Evolutionary conservation across 345 rosid species (phyloP).

Genomic region (Camelina laxa): DNA sequence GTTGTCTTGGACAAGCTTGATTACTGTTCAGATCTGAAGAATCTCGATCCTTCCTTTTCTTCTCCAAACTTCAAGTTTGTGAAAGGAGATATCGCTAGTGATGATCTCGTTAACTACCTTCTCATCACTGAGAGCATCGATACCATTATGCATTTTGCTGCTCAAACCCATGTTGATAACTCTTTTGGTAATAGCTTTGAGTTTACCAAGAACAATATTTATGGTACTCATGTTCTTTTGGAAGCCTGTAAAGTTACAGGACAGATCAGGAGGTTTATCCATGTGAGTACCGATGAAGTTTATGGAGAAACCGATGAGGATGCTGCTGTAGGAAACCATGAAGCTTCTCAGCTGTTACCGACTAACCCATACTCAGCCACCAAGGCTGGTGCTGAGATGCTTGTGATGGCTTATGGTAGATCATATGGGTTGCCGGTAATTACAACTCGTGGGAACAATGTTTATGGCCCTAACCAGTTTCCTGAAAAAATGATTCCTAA

Average conservation of each 20-base stretch:
- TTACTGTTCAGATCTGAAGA: constrained; percentile 65
- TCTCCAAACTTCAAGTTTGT: constrained; percentile 64
- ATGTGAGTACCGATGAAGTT: constrained; percentile 74
- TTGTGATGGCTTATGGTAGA: constrained; percentile 70
- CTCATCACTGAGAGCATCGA: constrained; percentile 60
- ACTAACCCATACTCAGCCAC: constrained; percentile 75
- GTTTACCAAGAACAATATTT: constrained; percentile 66
- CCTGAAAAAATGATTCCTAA: constrained; percentile 74
- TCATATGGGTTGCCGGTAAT: constrained; percentile 65
- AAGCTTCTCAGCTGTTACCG: constrained; percentile 70
- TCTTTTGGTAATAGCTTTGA: constrained; percentile 72
- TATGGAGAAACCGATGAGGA: constrained; percentile 72
- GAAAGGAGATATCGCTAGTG: constrained; percentile 62
- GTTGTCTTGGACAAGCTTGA: constrained; percentile 71
- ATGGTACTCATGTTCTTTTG: constrained; percentile 70
- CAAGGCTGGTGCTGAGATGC: constrained; percentile 74
- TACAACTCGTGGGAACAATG: constrained; percentile 69
- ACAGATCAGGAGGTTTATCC: constrained; percentile 64
- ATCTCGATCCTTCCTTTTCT: constrained; percentile 50
- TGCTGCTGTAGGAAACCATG: constrained; percentile 61
- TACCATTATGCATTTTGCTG: constrained; percentile 71
- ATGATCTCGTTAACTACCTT: constrained; percentile 64
- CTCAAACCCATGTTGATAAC: constrained; percentile 73
- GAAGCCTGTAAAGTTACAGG: constrained; percentile 69
- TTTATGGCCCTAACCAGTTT: constrained; percentile 69